Evolutionary conservation across 1,139 yeast species (phyloP), one percentile per base, ranked within the genome.

Genomic region (Scheffersomyces lignicola): DNA sequence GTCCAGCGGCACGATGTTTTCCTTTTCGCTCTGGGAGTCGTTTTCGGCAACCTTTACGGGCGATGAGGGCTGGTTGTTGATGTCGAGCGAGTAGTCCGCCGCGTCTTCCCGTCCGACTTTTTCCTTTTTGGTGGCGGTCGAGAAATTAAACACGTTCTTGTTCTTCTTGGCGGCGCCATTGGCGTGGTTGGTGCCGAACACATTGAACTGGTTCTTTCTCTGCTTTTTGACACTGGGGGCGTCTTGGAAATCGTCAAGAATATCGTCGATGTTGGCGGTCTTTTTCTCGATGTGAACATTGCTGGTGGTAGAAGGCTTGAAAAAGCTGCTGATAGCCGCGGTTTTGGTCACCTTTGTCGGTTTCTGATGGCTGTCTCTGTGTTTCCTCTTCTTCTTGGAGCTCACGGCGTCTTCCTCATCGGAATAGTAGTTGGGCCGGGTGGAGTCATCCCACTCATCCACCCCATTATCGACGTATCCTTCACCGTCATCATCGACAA

Each of bases 391-490:
- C 35, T 56, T 51, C 33, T 58, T 54, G 17, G 56, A 51, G 3
- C 39, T 49, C 28, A 40, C 53, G 3, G 47, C 58, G 1, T 52
- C 62, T 2, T 59, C 70, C 29, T 74, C 81, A 34, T 77, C 83
- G 0, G 78, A 75, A 36, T 74, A 73, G 49, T 76, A 76, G 26
- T 68, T 58, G 10, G 74, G 69, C 35, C 78, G 63, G 7, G 69
- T 64, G 8, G 69, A 60, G 24, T 68, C 76, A 37, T 80, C 89
- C 95, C 95, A 86, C 43, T 88, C 95, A 49, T 90, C 95, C 10
- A 75, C 87, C 35, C 97, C 97, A 32, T 84, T 85, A 51, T 92
- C 97, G 2, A 87, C 90, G 52, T 92, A 92, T 0, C 94, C 94
- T 45, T 81, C 83, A 10, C 95, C 96, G 45, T 83, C 80, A 56